Conservation (phyloP, 2,329 filamentous ascomycete genomes). For the Microdochium bolleyi region DNA sequence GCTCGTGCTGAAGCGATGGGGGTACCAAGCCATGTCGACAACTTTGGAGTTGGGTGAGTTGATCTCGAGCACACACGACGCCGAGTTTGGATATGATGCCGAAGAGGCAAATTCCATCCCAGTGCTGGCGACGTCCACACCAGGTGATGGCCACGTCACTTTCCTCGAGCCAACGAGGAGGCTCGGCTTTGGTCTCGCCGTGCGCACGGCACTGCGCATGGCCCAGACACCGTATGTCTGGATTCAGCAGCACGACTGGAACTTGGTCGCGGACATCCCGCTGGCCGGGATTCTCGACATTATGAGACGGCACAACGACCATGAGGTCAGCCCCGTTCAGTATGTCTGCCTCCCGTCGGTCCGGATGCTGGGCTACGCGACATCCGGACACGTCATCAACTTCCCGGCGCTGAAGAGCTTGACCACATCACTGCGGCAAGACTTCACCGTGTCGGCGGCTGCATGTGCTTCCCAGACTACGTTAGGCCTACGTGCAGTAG, state of each 20-base stretch:
- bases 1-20: constrained; percentile 17
- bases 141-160: constrained; percentile 23
- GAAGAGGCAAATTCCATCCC: constrained; percentile 26
- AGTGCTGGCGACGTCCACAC: constrained; percentile 24
- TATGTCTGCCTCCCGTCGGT: constrained; percentile 46
- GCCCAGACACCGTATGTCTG: constrained; percentile 43
- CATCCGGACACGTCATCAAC: constrained; percentile 32
- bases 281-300: constrained; percentile 32
- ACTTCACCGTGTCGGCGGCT: constrained; percentile 20
- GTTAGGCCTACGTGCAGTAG: too few relatives aligned
- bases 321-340: constrained; percentile 29
- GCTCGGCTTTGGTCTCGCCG: constrained; percentile 44
- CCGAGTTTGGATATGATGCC: constrained; percentile 37
- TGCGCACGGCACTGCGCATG: constrained; percentile 40
- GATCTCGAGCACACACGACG: constrained; percentile 12
- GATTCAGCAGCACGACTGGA: constrained; percentile 52
- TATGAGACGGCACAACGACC: constrained; percentile 29
- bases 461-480: constrained; percentile 2
- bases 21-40: too few relatives aligned
- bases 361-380: constrained; percentile 42
- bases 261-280: constrained; percentile 35
- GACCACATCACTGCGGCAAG: constrained; percentile 31
- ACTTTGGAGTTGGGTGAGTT: too few relatives aligned
- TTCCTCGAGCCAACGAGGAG: constrained; percentile 40
- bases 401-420: constrained; percentile 32